Evolutionary conservation across 371 early-diverging fungal species (phyloP), one percentile per base, ranked within the genome.

Genomic region (Dipsacomyces acuminosporus): DNA sequence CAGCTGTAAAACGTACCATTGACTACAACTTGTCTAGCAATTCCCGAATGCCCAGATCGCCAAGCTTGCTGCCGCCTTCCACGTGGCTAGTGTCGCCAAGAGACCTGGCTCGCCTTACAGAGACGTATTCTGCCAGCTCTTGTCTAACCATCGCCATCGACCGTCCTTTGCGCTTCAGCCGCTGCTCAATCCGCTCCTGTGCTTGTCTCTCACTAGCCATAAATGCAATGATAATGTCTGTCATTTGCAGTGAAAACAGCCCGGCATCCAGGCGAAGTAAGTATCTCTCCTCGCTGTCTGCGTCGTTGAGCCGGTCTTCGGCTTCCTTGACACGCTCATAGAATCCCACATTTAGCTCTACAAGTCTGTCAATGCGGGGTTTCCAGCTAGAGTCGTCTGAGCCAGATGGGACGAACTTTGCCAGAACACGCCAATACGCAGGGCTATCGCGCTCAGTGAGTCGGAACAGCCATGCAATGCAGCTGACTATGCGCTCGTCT

Each of bases 401-500:
- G 3, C 48, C 41, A 18, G 69, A 54, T 52, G 93, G 91, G 8
- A 80, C 76, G 62, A 94, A 92, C 71, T 94, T 93, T 36, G 78
- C 73, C n/a, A 90, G 49, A 14, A 94, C 63, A n/a, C 94, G 81
- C 61, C 81, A 71, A 19, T 87, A 83, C 42, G 80, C 77, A 3
- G 83, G 81, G 8, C 81, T 78, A 15, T 77, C 79, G 22, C 72
- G 72, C 19, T 80, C 65, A 0, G 67, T 48, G 17, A 72, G 51
- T 1, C 77, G 67, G 55, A 92, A 72, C 15, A 93, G 75, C 18
- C 90, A 87, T 13, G 86, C 74, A 36, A 94, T 76, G 43, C 93
- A 89, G 38, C 90, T 86, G 14, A 90, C 76, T 5, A 86, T 77
- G 61, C 92, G 91, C 55, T 89, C 91, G 60, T 90, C 91, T 0